Evolutionary conservation across 202 grass and related monocot genomes (phyloP), one percentile per base, ranked within the genome.

Genomic region (Brachypodium distachyon): DNA sequence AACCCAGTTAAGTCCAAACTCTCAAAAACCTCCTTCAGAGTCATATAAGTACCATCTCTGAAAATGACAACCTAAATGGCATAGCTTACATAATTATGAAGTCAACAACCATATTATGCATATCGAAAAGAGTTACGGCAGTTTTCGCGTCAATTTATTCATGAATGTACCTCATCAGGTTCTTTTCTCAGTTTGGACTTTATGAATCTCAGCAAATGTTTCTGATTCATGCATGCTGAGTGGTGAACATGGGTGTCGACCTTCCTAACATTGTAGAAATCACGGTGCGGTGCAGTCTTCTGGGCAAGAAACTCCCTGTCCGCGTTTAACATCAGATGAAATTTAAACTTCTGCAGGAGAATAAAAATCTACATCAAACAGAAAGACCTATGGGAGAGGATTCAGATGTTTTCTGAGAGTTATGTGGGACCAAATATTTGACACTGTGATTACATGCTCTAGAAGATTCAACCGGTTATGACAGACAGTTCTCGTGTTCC

Each of bases 251-350:
- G 95, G 72, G 95, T 98, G 64, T 98, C 95, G 52, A 98, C 95
- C 71, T 98, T 98, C 72, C 95, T 90, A 46, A 98, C 95, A 92
- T 98, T 98, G 78, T 98, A 98, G 86, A 99, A 95, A 83, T 98
- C 95, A 79, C 95, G 91, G 90, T 95, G 95, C 14, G 95, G 95
- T 44, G 95, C 95, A 46, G 84, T 98, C 80, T 98, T 98, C 63
- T 95, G 95, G 22, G 95, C 95, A 77, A 98, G 95, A 86, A 98
- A 92, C 71, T 98, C 95, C 54, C 82, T 94, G 71, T 98, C 95
- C 77, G 89, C 29, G 60, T 98, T 98, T 47, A 98, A 87, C 95
- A 95, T 98, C 73, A 95, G 49, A 69, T 98, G 95, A 66, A 98
- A 87, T 58, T 92, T 94, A 34, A 98, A 94, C 50, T 92, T 98